Conservation (phyloP, 1,139 yeast genomes). For the Pichia sp. region DNA sequence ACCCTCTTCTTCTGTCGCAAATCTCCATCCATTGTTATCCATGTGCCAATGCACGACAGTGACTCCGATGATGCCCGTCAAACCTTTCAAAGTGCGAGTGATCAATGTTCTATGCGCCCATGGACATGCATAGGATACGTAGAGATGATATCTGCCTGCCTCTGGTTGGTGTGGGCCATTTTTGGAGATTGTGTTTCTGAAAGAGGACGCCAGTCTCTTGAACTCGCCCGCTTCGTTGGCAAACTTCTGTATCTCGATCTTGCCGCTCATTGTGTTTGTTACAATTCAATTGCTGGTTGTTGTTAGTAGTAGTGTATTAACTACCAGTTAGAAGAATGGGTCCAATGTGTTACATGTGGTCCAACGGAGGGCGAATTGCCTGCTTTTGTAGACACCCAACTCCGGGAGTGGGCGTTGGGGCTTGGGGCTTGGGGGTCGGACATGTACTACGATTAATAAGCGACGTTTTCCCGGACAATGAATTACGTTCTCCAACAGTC, state of each 20-base stretch:
- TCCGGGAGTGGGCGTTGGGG: too few relatives aligned
- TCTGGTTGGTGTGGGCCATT: conserved; percentile 63
- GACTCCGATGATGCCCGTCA: conserved; percentile 53
- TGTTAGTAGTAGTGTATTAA: too few relatives aligned
- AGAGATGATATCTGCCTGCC: conserved; percentile 74
- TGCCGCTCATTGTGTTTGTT: conserved; percentile 2
- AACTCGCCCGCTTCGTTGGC: conserved; percentile 48
- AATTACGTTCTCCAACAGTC: too few relatives aligned
- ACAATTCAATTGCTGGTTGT: background rate
- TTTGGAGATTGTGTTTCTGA: conserved; percentile 58
- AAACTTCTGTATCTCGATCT: conserved; percentile 27
- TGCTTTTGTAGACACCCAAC: too few relatives aligned
- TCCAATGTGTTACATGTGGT: too few relatives aligned
- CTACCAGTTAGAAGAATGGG: too few relatives aligned
- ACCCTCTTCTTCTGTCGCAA: conserved; percentile 38
- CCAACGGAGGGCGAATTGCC: background rate
- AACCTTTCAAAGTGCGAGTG: conserved; percentile 71
- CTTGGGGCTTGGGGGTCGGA: too few relatives aligned
- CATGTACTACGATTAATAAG: too few relatives aligned
- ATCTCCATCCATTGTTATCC: conserved; percentile 86
- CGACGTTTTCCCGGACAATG: too few relatives aligned
- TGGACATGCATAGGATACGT: conserved; percentile 86
- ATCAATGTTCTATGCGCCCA: conserved; percentile 92
- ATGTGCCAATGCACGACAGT: conserved; percentile 86
- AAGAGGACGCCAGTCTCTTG: conserved; percentile 39